A percentile compares a stretch with the other conserved stretches of the same genome.
phyloP scores from a whole-genome alignment of 345 rosid genomes.

The Ceriops tagal region DNA sequence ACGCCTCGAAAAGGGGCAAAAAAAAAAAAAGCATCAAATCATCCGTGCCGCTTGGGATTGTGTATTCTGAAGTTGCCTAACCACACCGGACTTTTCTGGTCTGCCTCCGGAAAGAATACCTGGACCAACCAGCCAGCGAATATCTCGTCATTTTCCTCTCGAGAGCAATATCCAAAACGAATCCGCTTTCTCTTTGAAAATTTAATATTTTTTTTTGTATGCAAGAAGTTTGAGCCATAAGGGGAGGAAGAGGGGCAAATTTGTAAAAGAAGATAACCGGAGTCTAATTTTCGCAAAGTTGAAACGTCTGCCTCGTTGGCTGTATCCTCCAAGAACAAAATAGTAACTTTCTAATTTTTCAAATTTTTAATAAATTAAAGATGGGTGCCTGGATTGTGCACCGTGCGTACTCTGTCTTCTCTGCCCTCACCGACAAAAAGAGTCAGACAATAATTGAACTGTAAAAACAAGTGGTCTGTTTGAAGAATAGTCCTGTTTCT shows the following conservation, averaged over 20 bases:
- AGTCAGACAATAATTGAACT: not conserved
- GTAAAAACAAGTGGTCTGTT: slow-evolving; percentile 1
- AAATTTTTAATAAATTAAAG: too few relatives aligned
- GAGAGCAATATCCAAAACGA: not conserved
- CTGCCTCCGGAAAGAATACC: too few relatives aligned
- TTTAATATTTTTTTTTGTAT: not conserved
- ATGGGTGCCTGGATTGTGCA: slow-evolving; percentile 1
- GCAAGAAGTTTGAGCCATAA: not conserved
- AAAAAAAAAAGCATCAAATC: too few relatives aligned
- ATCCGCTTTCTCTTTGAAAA: not conserved
- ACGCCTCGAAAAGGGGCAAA: too few relatives aligned
- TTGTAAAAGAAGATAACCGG: not conserved
- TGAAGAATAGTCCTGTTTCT: too few relatives aligned
- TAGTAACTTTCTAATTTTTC: not conserved
- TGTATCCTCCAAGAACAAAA: not conserved
- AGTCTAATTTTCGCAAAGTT: slow-evolving; percentile 3
- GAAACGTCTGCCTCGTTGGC: slow-evolving; percentile 4
- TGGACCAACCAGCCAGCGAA: too few relatives aligned
- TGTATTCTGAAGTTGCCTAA: too few relatives aligned
- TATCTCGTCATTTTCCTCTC: not conserved
- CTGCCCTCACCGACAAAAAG: not conserved
- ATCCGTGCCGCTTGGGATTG: too few relatives aligned
- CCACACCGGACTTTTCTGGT: too few relatives aligned
- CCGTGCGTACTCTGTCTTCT: slow-evolving; percentile 5
- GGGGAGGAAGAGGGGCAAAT: not conserved